phyloP scores from a whole-genome alignment of 2,329 filamentous ascomycete genomes.

The Emergomyces africanus region DNA sequence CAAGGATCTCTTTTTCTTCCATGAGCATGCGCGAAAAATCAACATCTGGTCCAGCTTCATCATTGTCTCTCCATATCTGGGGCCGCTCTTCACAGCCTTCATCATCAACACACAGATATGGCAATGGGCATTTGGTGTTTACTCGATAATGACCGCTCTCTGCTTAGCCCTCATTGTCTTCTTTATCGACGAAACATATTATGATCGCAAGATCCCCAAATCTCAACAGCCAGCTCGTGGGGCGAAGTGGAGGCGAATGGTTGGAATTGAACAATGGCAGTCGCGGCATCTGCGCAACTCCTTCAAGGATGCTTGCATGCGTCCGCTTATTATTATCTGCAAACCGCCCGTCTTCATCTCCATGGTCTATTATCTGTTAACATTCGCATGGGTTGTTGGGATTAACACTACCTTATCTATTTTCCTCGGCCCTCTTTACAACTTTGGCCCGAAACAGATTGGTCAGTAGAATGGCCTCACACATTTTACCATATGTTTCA shows the following conservation, averaged over 20 bases:
- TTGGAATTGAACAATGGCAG: conserved; percentile 23
- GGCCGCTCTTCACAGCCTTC: conserved; percentile 23
- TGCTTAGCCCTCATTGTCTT: conserved; percentile 21
- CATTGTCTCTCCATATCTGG: conserved; percentile 22
- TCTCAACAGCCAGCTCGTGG: conserved; percentile 21
- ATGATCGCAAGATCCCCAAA: conserved; percentile 21
- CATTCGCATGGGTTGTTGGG: conserved; percentile 33
- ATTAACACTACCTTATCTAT: conserved; percentile 46
- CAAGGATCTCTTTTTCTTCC: conserved; percentile 31
- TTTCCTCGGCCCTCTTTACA: conserved; percentile 39
- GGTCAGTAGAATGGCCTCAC: conserved; percentile 22
- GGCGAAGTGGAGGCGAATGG: conserved; percentile 18
- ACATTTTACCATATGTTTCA: background rate
- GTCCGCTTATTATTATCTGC: conserved; percentile 24
- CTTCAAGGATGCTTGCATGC: conserved; percentile 23
- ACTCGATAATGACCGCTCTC: conserved; percentile 21
- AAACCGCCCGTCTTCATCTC: conserved; percentile 28
- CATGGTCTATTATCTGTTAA: conserved; percentile 28
- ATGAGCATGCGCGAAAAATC: conserved; percentile 29
- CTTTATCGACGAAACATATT: conserved; percentile 28
- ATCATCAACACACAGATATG: conserved; percentile 25
- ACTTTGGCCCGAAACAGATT: conserved; percentile 38
- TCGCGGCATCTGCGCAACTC: conserved; percentile 19
- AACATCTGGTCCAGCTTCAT: conserved; percentile 28
- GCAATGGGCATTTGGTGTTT: conserved; percentile 26